Evolutionary conservation across 257 asterid species (phyloP).

Genomic region (Solanum microdontum): DNA sequence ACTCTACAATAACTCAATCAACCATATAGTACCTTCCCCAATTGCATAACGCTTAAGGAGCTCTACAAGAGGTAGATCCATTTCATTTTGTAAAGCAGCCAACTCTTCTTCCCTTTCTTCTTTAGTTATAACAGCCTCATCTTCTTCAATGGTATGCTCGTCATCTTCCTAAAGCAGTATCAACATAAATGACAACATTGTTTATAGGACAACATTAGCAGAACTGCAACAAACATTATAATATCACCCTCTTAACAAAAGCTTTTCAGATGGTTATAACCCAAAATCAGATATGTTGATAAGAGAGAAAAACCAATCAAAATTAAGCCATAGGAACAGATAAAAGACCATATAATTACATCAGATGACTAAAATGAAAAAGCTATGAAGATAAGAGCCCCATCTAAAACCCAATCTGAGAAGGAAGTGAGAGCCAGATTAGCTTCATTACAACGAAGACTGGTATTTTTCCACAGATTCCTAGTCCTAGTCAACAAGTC

Average conservation of each 20-base stretch:
- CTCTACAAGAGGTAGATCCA: conserved; percentile 80
- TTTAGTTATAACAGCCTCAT: conserved; percentile 79
- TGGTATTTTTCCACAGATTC: background rate
- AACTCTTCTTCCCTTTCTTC: conserved; percentile 96
- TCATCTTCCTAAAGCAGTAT: conserved; percentile 74
- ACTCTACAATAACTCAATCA: background rate
- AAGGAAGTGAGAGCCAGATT: background rate
- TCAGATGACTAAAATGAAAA: background rate
- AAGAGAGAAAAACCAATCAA: background rate
- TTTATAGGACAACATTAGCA: background rate
- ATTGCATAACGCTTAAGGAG: conserved; percentile 64
- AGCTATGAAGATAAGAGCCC: background rate
- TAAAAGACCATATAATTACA: background rate
- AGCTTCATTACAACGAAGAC: background rate
- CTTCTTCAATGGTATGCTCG: conserved; percentile 93
- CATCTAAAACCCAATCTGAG: background rate
- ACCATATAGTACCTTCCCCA: conserved; percentile 44
- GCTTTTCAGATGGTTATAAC: background rate
- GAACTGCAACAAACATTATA: background rate
- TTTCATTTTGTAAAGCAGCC: conserved; percentile 71
- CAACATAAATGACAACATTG: conserved; percentile 3
- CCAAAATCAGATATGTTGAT: background rate
- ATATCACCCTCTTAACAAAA: conserved; percentile 6
- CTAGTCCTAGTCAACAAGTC: background rate
- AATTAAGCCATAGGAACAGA: background rate